Percentiles rank a stretch among this genome's conserved stretches.
phyloP scores from a whole-genome alignment of 257 asterid genomes.

The Solanum medicagineum region DNA sequence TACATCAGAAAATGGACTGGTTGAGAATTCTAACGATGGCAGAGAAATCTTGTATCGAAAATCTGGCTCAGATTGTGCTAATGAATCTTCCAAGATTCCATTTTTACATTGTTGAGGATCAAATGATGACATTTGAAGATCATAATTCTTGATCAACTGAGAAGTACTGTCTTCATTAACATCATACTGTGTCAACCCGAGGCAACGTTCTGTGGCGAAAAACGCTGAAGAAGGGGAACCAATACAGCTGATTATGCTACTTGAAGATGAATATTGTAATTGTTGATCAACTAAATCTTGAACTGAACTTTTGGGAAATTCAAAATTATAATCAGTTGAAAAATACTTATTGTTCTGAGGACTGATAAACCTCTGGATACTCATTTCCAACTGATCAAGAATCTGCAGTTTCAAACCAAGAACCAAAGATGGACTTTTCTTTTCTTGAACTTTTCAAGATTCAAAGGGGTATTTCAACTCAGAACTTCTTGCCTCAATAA shows the following conservation, averaged over 20 bases:
- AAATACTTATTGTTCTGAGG: constrained; percentile 18
- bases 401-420: not conserved
- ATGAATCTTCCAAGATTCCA: constrained; percentile 12
- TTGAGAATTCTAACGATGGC: constrained; percentile 1
- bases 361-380: constrained; percentile 4
- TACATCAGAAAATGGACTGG: not conserved
- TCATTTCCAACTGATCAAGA: constrained; percentile 17
- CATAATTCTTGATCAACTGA: constrained; percentile 13
- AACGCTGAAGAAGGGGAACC: constrained; percentile 49
- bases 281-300: constrained; percentile 12
- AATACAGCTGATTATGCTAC: constrained; percentile 37
- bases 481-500: constrained; percentile 1
- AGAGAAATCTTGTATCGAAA: not conserved
- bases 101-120: constrained; percentile 14
- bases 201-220: constrained; percentile 32
- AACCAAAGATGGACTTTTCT: not conserved
- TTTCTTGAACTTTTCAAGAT: not conserved
- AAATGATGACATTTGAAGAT: constrained; percentile 2
- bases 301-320: not conserved
- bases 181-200: constrained; percentile 37
- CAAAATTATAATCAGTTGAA: constrained; percentile 15
- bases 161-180: constrained; percentile 2
- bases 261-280: constrained; percentile 16
- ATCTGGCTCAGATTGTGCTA: constrained; percentile 9
- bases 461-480: not conserved